These are phyloP conservation scores for Neopestalotiopsis rosae DNA, from an alignment of 2,329 filamentous ascomycete genomes.

Conservation along the genomic window DNA sequence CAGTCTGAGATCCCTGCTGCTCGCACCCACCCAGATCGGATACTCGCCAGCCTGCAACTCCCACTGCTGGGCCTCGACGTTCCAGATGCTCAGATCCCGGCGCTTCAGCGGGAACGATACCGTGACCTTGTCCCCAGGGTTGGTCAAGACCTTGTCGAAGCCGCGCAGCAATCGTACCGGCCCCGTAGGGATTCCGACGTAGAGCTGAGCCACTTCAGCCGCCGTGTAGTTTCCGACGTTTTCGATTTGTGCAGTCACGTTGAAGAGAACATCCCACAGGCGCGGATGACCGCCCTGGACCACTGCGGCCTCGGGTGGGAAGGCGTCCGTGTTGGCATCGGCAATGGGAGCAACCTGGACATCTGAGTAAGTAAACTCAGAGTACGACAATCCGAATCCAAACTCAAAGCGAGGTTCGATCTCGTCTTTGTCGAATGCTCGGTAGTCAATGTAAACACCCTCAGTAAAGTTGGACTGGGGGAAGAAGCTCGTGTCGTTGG, in stretches of 20 bases:
- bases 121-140: constrained; percentile 53
- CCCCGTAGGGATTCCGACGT: constrained; percentile 47
- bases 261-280: constrained; percentile 51
- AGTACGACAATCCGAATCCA: constrained; percentile 83
- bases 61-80: constrained; percentile 70
- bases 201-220: constrained; percentile 71
- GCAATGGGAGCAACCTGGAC: background rate
- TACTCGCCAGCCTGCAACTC: constrained; percentile 50
- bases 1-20: constrained; percentile 17
- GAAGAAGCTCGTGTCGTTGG: constrained; percentile 53
- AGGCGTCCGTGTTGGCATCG: background rate
- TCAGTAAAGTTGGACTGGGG: constrained; percentile 84
- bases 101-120: constrained; percentile 65
- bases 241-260: constrained; percentile 63
- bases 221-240: constrained; percentile 69
- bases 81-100: constrained; percentile 75
- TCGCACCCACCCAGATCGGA: constrained; percentile 28
- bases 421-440: constrained; percentile 79
- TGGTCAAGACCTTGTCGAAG: constrained; percentile 69
- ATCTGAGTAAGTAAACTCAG: constrained; percentile 56
- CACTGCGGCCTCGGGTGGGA: constrained; percentile 32
- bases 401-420: constrained; percentile 82
- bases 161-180: constrained; percentile 41
- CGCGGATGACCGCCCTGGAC: constrained; percentile 50
- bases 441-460: constrained; percentile 86